phyloP scores from a whole-genome alignment of 2,329 filamentous ascomycete genomes.

The Phaeosphaeria sp. region DNA sequence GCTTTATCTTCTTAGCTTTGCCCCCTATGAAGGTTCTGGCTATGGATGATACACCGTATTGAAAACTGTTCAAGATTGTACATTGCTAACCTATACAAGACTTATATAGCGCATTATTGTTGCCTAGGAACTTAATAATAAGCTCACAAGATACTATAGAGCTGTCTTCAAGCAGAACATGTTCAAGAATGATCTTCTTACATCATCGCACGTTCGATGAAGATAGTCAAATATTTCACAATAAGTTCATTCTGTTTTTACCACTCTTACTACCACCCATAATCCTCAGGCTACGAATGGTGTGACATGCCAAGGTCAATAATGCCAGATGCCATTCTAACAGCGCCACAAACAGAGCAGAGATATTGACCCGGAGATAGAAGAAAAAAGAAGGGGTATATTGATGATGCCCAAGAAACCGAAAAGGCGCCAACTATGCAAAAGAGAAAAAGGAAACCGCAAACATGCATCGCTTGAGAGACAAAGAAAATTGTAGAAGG shows the following conservation, averaged over 20 bases:
- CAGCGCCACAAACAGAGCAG: background rate
- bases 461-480: background rate
- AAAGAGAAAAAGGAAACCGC: background rate
- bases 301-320: background rate
- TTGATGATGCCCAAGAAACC: background rate
- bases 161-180: no score
- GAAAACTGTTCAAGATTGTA: no score
- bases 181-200: no score
- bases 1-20: no score
- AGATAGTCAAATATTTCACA: background rate
- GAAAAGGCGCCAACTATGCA: constrained; percentile 1
- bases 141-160: no score
- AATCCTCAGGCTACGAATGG: background rate
- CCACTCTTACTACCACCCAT: background rate
- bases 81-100: no score
- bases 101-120: no score
- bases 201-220: background rate
- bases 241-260: background rate
- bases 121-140: no score
- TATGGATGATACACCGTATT: no score
- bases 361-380: background rate
- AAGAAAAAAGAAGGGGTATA: background rate
- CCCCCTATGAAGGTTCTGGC: no score
- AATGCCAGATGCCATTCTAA: background rate
- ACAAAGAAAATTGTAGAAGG: background rate